These are phyloP conservation scores for Scedosporium boydii DNA, from an alignment of 2,329 filamentous ascomycete genomes.

Conservation along the genomic window DNA sequence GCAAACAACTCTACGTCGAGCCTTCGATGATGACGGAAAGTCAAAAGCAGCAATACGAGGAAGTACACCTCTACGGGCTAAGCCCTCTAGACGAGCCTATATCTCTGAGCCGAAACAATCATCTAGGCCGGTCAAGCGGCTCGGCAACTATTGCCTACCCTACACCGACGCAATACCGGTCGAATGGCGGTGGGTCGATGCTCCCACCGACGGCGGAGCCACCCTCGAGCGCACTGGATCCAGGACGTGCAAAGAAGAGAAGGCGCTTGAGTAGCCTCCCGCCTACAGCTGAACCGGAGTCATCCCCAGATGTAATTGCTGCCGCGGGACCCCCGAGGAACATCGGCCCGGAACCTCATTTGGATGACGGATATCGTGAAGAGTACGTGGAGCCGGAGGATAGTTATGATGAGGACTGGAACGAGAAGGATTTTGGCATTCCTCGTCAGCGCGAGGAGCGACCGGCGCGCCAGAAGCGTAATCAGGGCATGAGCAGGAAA, in stretches of 20 bases:
- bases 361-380: not conserved
- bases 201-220: not conserved
- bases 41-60: conserved; percentile 26
- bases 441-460: conserved; percentile 1
- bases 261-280: not conserved
- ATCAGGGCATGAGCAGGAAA: conserved; percentile 3
- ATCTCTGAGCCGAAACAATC: conserved; percentile 12
- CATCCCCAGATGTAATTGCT: conserved; percentile 14
- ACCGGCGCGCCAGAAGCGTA: not conserved
- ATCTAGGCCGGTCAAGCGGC: conserved; percentile 18
- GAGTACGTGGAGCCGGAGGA: conserved; percentile 1
- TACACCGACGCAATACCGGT: conserved; percentile 18
- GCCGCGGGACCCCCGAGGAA: not conserved
- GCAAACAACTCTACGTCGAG: conserved; percentile 10
- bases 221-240: not conserved
- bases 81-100: conserved; percentile 7
- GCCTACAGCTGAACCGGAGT: conserved; percentile 3
- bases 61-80: conserved; percentile 13
- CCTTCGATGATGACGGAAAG: conserved; percentile 24
- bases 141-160: conserved; percentile 24
- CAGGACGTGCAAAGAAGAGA: not conserved
- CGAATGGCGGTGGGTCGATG: not conserved
- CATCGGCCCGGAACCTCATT: not conserved
- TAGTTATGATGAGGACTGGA: conserved; percentile 6
- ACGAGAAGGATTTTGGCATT: not conserved